Evolutionary conservation across 805 yeast species (phyloP).

Genomic region (Kluyveromyces dobzhanskii): DNA sequence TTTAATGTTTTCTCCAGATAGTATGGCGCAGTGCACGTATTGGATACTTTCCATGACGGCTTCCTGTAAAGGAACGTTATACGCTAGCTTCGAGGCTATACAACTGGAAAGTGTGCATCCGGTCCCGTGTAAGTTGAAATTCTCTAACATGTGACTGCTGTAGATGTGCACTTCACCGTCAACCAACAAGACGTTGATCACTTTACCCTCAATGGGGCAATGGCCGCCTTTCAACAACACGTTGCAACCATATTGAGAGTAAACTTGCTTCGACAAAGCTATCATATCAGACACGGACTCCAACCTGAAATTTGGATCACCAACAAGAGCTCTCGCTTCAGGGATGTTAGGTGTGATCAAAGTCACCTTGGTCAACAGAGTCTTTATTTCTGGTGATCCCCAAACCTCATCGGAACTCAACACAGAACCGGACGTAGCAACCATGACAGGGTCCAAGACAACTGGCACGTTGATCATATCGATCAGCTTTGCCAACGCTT

Average conservation of each 20-base stretch:
- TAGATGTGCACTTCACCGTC: constrained; percentile 33
- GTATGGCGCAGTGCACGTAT: constrained; percentile 60
- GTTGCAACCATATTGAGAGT: constrained; percentile 37
- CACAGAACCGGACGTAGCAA: constrained; percentile 66
- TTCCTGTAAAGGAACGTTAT: constrained; percentile 35
- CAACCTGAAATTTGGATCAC: constrained; percentile 20
- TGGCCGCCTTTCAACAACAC: constrained; percentile 81
- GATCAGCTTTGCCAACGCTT: not conserved
- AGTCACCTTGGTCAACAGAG: constrained; percentile 43
- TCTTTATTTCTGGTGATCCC: constrained; percentile 31
- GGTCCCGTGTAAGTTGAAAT: constrained; percentile 74
- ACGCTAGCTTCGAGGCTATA: constrained; percentile 67
- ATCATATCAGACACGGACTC: constrained; percentile 34
- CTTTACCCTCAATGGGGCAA: constrained; percentile 38
- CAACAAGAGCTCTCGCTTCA: constrained; percentile 46
- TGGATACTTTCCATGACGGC: constrained; percentile 52
- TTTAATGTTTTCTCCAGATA: constrained; percentile 32
- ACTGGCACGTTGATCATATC: constrained; percentile 37
- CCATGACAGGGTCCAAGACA: constrained; percentile 78
- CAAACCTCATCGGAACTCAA: constrained; percentile 37
- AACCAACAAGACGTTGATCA: constrained; percentile 47
- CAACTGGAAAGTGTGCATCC: constrained; percentile 85
- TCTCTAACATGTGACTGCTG: constrained; percentile 36
- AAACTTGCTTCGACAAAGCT: constrained; percentile 33
- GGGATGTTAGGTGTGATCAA: constrained; percentile 68